phyloP scores from a whole-genome alignment of 192 early-diverging fungal genomes.

The Backusella westeae region DNA sequence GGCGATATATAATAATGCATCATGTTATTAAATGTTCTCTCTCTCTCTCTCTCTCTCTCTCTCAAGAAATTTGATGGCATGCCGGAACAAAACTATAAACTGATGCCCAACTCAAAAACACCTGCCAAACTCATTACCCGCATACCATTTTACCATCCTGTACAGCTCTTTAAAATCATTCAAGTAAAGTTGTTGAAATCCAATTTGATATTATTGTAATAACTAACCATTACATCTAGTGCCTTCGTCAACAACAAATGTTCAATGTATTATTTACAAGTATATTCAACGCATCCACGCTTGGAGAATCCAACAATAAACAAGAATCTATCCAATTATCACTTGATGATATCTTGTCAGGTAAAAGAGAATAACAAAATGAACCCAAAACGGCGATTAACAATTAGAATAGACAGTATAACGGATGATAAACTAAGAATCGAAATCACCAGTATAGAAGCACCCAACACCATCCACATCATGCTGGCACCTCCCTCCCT shows the following conservation, averaged over 20 bases:
- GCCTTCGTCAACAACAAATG: slow-evolving; percentile 34
- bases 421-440: slow-evolving; percentile 15
- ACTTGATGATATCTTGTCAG: slow-evolving; percentile 24
- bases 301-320: neutral
- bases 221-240: neutral
- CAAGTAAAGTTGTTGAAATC: slow-evolving; percentile 14
- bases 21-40: neutral
- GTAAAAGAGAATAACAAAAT: neutral
- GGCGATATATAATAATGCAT: too few relatives aligned
- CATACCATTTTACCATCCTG: slow-evolving; percentile 33
- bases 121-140: slow-evolving; percentile 28
- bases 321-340: slow-evolving; percentile 2
- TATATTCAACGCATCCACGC: slow-evolving; percentile 20
- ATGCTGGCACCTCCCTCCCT: slow-evolving; percentile 15
- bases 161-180: slow-evolving; percentile 27
- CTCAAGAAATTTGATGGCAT: slow-evolving; percentile 3
- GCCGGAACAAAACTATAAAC: slow-evolving; percentile 18
- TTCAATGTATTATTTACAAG: slow-evolving; percentile 31
- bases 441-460: slow-evolving; percentile 17
- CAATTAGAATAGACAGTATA: slow-evolving; percentile 6
- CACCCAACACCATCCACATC: slow-evolving; percentile 24
- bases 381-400: neutral
- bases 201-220: neutral
- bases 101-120: slow-evolving; percentile 1
- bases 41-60: neutral